Evolutionary conservation across 2,329 filamentous ascomycete species (phyloP).

Genomic region (Hypoxylon sp.): DNA sequence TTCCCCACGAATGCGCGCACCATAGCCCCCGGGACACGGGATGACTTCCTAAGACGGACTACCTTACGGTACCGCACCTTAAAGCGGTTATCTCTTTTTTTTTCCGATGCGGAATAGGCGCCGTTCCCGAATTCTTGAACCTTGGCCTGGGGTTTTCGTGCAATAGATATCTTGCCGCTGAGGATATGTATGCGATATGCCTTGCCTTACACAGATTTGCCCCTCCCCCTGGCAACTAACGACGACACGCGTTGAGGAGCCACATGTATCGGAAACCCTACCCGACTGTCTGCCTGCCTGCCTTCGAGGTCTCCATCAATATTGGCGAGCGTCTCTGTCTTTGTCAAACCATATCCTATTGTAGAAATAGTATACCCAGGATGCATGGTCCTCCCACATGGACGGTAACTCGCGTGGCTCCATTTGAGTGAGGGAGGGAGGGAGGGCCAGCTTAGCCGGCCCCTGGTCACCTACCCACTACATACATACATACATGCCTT

Average conservation of each 20-base stretch:
- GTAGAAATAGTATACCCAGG: neutral
- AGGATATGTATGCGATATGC: neutral
- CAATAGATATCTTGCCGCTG: neutral
- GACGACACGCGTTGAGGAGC: neutral
- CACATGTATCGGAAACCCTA: neutral
- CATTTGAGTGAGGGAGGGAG: neutral
- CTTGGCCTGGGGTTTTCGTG: neutral
- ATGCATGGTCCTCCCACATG: neutral
- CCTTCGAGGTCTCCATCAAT: neutral
- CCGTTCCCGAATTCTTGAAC: neutral
- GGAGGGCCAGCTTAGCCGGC: no score
- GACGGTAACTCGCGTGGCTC: neutral
- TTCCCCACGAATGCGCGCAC: neutral
- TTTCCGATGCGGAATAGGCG: neutral
- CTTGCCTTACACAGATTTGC: no score
- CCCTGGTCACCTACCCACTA: neutral
- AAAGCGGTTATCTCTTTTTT: neutral
- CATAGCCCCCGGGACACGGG: neutral
- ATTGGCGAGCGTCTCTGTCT: neutral
- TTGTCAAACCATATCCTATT: neutral
- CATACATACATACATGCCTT: no score
- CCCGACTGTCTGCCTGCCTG: neutral
- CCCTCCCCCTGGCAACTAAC: neutral
- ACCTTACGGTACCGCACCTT: neutral
- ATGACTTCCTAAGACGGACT: neutral